These are phyloP conservation scores for Asclepias syriaca DNA, from an alignment of 257 asterid species.

Conservation along the genomic window DNA sequence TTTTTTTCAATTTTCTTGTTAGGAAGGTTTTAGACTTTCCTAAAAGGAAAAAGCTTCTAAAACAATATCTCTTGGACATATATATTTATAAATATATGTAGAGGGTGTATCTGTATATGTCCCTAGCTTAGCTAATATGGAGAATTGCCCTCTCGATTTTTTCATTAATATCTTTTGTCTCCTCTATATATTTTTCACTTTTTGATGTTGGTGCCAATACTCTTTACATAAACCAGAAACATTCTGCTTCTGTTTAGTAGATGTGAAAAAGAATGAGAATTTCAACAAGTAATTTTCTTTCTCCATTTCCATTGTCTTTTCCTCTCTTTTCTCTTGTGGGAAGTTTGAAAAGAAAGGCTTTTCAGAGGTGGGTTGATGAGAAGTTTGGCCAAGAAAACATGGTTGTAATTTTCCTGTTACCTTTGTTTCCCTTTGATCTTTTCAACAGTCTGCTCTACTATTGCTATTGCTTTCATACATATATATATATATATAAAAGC, in stretches of 20 bases:
- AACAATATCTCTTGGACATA: conserved; percentile 40
- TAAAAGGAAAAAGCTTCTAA: conserved; percentile 18
- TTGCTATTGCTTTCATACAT: background rate
- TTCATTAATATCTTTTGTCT: conserved; percentile 20
- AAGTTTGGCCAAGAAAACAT: background rate
- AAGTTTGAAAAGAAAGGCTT: background rate
- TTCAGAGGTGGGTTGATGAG: background rate
- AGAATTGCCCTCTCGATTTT: conserved; percentile 33
- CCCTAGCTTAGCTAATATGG: conserved; percentile 27
- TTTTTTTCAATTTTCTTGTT: conserved; percentile 17
- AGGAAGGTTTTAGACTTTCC: conserved; percentile 27
- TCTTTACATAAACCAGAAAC: background rate
- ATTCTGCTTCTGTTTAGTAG: background rate
- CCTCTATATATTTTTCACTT: conserved; percentile 11
- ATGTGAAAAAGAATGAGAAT: background rate
- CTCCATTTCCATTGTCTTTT: background rate
- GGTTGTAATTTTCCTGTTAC: background rate
- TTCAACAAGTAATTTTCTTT: background rate
- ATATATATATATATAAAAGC: background rate
- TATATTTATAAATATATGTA: conserved; percentile 23
- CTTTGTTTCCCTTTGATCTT: conserved; percentile 2
- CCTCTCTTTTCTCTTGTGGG: background rate
- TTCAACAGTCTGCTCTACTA: background rate
- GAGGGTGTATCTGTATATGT: conserved; percentile 44
- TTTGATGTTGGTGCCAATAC: background rate